Conservation (phyloP, 2,329 filamentous ascomycete genomes). For the Aureobasidium musti region DNA sequence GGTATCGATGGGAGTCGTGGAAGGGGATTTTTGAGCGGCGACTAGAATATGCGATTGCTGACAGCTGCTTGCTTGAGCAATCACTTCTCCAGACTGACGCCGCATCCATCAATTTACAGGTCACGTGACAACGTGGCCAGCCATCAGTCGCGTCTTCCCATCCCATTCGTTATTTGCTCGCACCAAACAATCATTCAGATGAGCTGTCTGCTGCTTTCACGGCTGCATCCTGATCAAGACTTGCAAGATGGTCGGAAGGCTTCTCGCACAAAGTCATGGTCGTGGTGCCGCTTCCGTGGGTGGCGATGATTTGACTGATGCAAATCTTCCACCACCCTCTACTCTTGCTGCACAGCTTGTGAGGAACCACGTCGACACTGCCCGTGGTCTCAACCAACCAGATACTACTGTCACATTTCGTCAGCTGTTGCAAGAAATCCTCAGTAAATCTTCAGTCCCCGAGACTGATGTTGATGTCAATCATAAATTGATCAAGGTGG, state of each 20-base stretch:
- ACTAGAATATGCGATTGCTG: background rate
- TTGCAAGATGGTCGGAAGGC: constrained; percentile 32
- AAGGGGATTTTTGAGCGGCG: background rate
- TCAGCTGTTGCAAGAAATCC: constrained; percentile 67
- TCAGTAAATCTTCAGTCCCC: constrained; percentile 51
- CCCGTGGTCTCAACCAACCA: constrained; percentile 6
- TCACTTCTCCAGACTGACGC: background rate
- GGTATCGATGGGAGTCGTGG: background rate
- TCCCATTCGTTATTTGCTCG: background rate
- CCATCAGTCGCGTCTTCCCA: constrained; percentile 20
- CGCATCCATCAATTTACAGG: constrained; percentile 1
- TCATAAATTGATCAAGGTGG: constrained; percentile 81
- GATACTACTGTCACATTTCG: constrained; percentile 64
- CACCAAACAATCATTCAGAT: constrained; percentile 1
- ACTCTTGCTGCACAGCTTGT: constrained; percentile 87
- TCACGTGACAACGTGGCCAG: constrained; percentile 14
- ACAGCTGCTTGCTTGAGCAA: background rate
- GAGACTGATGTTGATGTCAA: constrained; percentile 74
- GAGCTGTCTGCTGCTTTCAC: constrained; percentile 1
- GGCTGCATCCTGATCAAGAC: constrained; percentile 2
- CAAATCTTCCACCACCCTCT: constrained; percentile 61
- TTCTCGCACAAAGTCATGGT: constrained; percentile 9
- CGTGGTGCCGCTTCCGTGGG: constrained; percentile 37
- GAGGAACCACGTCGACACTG: constrained; percentile 66
- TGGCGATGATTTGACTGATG: constrained; percentile 28